phyloP scores from a whole-genome alignment of 192 early-diverging fungal species.

The Entomortierella chlamydospora region DNA sequence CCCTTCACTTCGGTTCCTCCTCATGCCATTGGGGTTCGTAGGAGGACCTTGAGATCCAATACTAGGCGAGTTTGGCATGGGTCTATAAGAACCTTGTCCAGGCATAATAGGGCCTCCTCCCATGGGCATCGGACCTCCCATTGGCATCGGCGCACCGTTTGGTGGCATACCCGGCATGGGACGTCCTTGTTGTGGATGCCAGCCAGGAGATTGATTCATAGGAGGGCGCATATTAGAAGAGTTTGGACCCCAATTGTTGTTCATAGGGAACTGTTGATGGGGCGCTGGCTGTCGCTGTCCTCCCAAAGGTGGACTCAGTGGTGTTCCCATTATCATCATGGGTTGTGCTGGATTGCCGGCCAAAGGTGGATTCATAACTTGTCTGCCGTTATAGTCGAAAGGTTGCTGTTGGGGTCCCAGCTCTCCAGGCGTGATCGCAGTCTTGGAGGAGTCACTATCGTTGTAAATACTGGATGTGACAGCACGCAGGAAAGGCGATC shows the following conservation, averaged over 20 bases:
- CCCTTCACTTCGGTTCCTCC: constrained; percentile 16
- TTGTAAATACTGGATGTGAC: constrained; percentile 14
- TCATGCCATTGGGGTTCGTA: constrained; percentile 9
- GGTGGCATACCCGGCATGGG: constrained; percentile 9
- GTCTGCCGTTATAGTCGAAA: constrained; percentile 53
- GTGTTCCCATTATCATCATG: constrained; percentile 35
- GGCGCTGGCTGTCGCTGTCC: constrained; percentile 22
- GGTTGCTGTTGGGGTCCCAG: constrained; percentile 53
- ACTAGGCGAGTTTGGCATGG: background rate
- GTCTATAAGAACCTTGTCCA: background rate
- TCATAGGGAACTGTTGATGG: constrained; percentile 7
- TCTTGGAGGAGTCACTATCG: constrained; percentile 27
- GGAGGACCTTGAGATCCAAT: constrained; percentile 9
- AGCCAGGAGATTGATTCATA: constrained; percentile 6
- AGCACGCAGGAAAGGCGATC: constrained; percentile 33
- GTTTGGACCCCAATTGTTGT: constrained; percentile 7
- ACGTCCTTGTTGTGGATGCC: constrained; percentile 5
- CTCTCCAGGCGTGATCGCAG: constrained; percentile 20
- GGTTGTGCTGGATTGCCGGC: constrained; percentile 33
- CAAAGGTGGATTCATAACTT: constrained; percentile 40
- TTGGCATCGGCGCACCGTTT: constrained; percentile 1
- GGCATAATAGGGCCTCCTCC: background rate
- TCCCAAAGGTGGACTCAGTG: background rate
- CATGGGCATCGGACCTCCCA: constrained; percentile 7
- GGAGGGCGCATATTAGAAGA: constrained; percentile 7